Base-by-base conservation (phyloP, 2,329 filamentous ascomycete species). In the Coniochaeta pulveracea region DNA sequence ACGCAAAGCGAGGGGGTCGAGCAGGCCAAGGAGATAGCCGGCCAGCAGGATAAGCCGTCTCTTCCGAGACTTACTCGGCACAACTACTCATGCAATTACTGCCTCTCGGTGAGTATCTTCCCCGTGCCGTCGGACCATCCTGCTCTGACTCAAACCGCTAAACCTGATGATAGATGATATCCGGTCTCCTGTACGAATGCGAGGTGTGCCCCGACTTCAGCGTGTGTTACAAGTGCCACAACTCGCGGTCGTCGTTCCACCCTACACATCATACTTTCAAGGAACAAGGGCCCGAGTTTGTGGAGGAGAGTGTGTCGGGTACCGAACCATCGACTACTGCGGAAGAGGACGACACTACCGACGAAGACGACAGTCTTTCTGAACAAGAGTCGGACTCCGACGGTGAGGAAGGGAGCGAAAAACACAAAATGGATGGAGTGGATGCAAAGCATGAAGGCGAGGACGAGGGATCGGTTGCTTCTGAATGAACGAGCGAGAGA, bases 141-240 rank as follows among this genome's bases (percentile, higher is more conserved):
- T 26, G 11, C 6, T n/a, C 24, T 26, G 6, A 7, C 6, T 26
- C 11, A 6, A 10, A n/a, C 21, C 21, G 8, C 8, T n/a, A 8
- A 26, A 26, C 16, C 16, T 16, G 15, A n/a, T 18, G n/a, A n/a
- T 19, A 18, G 16, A 29, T 29, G n/a, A 29, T 29, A 6, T 6
- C 15, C 16, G 27, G 27, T 19, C 14, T 8, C 17, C 16, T 19
- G 15, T 29, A 29, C 27, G 14, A 29, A 18, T 29, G 27, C 27
- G 27, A 29, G 4, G 21, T 12, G 5, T 29, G 27, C 17, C n/a
- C 27, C 15, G 27, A 29, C 27, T 18, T 29, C 16, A 29, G 27
- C 27, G 7, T 18, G 16, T 29, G 27, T n/a, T 29, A 29, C 27
- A 29, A 29, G 10, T 29, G 27, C 10, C 16, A 29, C 27, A 19